These are phyloP conservation scores for Quambalaria eucalypti DNA, from an alignment of 1,284 basidiomycete species.

Conservation along the genomic window DNA sequence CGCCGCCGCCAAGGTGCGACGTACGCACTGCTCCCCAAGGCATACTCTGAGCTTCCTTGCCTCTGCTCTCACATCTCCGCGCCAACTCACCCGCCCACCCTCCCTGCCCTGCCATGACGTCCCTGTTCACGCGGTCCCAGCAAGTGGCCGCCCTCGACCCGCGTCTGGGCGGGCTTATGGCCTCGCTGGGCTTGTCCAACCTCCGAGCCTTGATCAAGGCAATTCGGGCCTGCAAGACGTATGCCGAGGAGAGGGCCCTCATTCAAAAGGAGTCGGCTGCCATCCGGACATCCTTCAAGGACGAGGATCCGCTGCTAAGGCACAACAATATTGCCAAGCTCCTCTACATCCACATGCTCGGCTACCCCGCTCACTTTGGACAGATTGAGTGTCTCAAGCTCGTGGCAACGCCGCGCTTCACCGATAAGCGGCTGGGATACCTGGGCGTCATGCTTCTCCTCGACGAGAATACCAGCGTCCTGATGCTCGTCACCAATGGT, in stretches of 20 bases:
- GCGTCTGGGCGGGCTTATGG: constrained; percentile 44
- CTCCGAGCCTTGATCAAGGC: constrained; percentile 50
- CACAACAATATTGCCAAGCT: constrained; percentile 98
- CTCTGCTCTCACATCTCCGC: too few species aligned
- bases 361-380: constrained; percentile 96
- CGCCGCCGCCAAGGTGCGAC: too few species aligned
- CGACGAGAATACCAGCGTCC: constrained; percentile 95
- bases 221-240: constrained; percentile 61
- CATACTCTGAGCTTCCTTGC: too few species aligned
- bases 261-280: constrained; percentile 98
- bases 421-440: constrained; percentile 93
- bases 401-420: constrained; percentile 92
- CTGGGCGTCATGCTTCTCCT: constrained; percentile 94
- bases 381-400: constrained; percentile 99
- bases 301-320: constrained; percentile 69
- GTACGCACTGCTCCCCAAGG: too few species aligned
- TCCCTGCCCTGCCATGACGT: constrained; percentile 30
- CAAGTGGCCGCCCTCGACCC: constrained; percentile 47
- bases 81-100: too few species aligned
- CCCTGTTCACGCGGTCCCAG: constrained; percentile 46
- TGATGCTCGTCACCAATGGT: constrained; percentile 95
- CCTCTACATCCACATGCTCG: constrained; percentile 99
- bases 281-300: constrained; percentile 92
- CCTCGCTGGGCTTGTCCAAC: constrained; percentile 44
- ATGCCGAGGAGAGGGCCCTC: constrained; percentile 92